These are phyloP conservation scores for Calonectria honghensis DNA, from an alignment of 2,329 filamentous ascomycete genomes.

Conservation along the genomic window DNA sequence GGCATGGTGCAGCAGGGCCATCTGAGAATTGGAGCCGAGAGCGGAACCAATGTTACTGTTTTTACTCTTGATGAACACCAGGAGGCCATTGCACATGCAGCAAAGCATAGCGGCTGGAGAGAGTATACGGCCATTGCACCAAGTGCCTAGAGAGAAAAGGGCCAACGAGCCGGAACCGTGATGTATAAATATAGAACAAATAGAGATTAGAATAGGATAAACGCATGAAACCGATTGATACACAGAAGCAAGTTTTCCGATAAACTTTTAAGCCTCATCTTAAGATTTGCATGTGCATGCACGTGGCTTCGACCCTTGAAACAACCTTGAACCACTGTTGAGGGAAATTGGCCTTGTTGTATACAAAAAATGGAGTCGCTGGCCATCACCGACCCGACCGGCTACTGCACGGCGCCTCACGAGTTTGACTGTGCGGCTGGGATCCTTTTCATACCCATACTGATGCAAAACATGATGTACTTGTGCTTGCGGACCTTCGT, in stretches of 20 bases:
- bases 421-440: too few relatives aligned
- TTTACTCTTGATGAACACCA: slow-evolving; percentile 28
- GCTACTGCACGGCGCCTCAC: neutral
- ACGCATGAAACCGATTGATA: neutral
- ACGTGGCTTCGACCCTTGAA: neutral
- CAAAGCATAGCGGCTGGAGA: slow-evolving; percentile 20
- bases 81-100: slow-evolving; percentile 27
- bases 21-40: slow-evolving; percentile 26
- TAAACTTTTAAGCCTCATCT: neutral
- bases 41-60: neutral
- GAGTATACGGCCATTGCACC: slow-evolving; percentile 30
- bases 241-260: neutral
- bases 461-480: too few relatives aligned
- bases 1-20: slow-evolving; percentile 31
- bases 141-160: neutral
- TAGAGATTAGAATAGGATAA: neutral
- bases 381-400: neutral
- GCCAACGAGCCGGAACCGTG: neutral
- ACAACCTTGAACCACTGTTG: neutral
- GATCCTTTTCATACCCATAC: neutral
- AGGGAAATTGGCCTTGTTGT: neutral
- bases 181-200: neutral
- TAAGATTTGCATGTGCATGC: neutral
- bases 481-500: neutral
- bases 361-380: too few relatives aligned